Base-by-base conservation (phyloP, 306 rosid genomes). In the Cicer arietinum region DNA sequence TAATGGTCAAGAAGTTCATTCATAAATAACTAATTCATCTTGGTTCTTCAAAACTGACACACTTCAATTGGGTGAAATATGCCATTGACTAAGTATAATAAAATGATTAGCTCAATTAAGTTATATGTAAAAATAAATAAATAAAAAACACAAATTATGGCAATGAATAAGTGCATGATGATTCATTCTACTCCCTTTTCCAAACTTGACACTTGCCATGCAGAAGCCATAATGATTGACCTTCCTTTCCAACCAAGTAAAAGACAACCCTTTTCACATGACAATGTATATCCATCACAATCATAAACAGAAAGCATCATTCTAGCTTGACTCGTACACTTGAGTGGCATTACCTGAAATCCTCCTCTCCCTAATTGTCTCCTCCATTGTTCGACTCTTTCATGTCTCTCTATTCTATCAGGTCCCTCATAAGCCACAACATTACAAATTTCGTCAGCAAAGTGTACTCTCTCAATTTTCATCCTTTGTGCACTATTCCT, bases 201-300 rank as follows among this genome's bases (percentile, higher is more conserved):
- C 62, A 69, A 37, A 79, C 79, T 81, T 82, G 84, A 65, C 13
- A 80, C 92, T 79, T 87, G 86, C 96, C 97, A 90, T 40, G 89
- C 93, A n/a, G 96, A 87, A 64, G 96, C 90, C 82, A 92, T 84
- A 81, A 90, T 82, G n/a, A 85, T 74, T 7, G 90, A 83, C 77
- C 89, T 88, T 46, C 88, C 93, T 84, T 80, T 88, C 96, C 96
- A 92, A 13, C 97, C 96, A 64, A 92, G 93, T 44, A 92, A 79
- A 77, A 90, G 84, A 76, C 87, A 79, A 9, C 89, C 97, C 80
- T 88, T 90, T 56, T 90, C 90, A 63, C 44, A 58, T 20, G 89
- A 81, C 80, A 84, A 77, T 40, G 89, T 85, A 48, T 86, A 90
- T 50, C 92, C 97, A 80, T 90, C 96, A 84, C 92, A 87, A 35